Evolutionary conservation across 2,329 filamentous ascomycete species (phyloP), one percentile per base, ranked within the genome.

Genomic region (Xylariales sp.): DNA sequence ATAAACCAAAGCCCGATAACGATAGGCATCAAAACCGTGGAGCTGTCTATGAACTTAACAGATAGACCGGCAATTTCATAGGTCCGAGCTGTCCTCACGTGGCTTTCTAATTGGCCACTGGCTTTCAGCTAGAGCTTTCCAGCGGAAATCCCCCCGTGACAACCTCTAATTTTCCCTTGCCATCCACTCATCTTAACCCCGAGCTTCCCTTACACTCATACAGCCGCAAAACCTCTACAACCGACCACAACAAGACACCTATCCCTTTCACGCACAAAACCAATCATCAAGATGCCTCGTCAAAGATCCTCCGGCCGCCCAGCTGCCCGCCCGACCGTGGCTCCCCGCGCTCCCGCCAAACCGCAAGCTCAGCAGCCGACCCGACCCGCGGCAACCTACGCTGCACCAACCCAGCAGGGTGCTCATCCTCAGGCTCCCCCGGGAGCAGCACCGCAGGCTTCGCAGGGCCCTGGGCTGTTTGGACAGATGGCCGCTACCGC

Each of bases 401-500:
- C 78, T 25, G n/a, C n/a, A n/a, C 57, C 58, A 43, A 59, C 56
- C 46, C 60, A 54, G 47, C 59, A 70, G 40, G 67, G 78, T 42
- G 74, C 78, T 38, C 72, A 73, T 45, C 62, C 66, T 40, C 66
- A 68, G 36, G 65, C 69, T 19, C 59, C 67, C 25, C 59, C 66
- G 40, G n/a, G n/a, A n/a, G n/a, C n/a, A n/a, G 63, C 73, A 34
- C 64, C 73, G 47, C 66, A 73, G 36, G 64, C 71, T 42, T 76
- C 78, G 40, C 75, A 84, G 51, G 87, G 89, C 20, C 83, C 88
- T 4, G 91, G 93, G 50, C 76, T 98, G 9, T 88, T 98, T 55
- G 91, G 88, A 45, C 88, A 97, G 76, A 96, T 98, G 86, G 93
- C 93, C 52, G 89, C 84, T 62, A 98, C 93, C 44, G 93, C 93